Evolutionary conservation across 495 filamentous ascomycete genomes (phyloP), one percentile per base, ranked within the genome.

Genomic region (Penicillium daleae): DNA sequence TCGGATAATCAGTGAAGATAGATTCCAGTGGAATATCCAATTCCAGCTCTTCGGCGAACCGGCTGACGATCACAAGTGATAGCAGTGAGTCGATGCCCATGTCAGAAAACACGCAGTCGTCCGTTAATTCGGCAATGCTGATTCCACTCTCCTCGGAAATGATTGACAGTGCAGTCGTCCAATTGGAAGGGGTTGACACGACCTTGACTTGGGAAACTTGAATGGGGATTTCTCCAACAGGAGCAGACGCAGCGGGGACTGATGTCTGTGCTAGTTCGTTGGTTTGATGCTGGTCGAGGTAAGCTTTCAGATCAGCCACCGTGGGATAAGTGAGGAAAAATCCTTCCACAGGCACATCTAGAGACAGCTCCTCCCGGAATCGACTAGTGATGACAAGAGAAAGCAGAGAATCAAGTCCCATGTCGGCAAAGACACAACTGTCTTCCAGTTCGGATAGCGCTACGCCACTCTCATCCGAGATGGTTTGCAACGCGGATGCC

Each of bases 281-380:
- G 26, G 12, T 12, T 31, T 31, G n/a, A 27, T 26, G 13, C n/a
- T 29, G 5, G 2, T 4, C 37, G 13, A 57, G 22, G 26, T 21
- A 37, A 6, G n/a, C 17, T 13, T 19, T 32, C 29, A 32, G 9
- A n/a, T 58, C 56, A 17, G 26, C 39, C 27, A 46, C 19, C 2
- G 82, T 87, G 6, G 73, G 61, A 60, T 69, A 82, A 12, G 87
- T 82, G 31, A 77, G 68, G 66, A 88, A 85, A n/a, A 84, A 66
- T 15, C 61, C 40, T 2, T 80, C 74, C 12, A 81, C 24, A 8
- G 67, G 70, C 79, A 65, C 31, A 73, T 72, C 56, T 80, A 75
- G 2, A 71, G 64, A 32, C 83, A 72, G 53, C 70, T 72, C 21
- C 9, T 42, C 40, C 1, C 64, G 69, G 21, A 73, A 26, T 26